These are phyloP conservation scores for Jaenimonas drosophilae DNA, from an alignment of 208 protist species.

Conservation along the genomic window DNA sequence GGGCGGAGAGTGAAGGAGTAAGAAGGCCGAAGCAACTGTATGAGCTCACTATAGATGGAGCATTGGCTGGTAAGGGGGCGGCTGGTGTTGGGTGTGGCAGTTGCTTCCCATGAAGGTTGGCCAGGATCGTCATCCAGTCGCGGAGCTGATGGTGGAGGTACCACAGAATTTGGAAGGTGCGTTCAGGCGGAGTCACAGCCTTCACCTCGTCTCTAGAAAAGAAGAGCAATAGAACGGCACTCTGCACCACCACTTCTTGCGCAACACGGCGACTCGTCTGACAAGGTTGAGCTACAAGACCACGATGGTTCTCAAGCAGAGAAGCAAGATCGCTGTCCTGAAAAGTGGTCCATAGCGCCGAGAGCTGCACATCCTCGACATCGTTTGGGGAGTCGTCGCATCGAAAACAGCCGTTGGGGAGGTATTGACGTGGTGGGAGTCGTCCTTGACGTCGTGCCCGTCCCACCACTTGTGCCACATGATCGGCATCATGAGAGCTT, in stretches of 20 bases:
- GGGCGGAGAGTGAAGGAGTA: too few relatives aligned
- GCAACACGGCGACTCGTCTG: constrained; percentile 24
- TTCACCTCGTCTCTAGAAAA: constrained; percentile 74
- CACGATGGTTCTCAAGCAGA: constrained; percentile 12
- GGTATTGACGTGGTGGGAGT: constrained; percentile 4
- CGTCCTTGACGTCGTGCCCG: too few relatives aligned
- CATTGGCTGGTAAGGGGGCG: too few relatives aligned
- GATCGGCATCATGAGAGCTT: too few relatives aligned
- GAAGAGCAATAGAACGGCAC: constrained; percentile 63
- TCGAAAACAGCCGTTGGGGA: constrained; percentile 4
- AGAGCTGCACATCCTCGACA: constrained; percentile 65
- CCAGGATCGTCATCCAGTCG: neutral
- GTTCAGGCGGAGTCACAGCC: constrained; percentile 43
- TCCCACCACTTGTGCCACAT: too few relatives aligned
- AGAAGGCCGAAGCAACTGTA: too few relatives aligned
- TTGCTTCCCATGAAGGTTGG: neutral
- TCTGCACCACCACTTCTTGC: constrained; percentile 35
- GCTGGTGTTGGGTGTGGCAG: too few relatives aligned
- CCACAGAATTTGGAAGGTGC: constrained; percentile 49
- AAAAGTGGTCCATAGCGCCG: constrained; percentile 57
- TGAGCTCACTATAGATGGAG: too few relatives aligned
- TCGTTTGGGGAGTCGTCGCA: too few relatives aligned
- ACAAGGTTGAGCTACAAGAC: constrained; percentile 2
- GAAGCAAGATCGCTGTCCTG: constrained; percentile 27
- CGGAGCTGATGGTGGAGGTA: constrained; percentile 16